A percentile compares a stretch with the other conserved stretches of the same genome.
These are phyloP conservation scores for Allium sativum DNA, from an alignment of 106 monocot genomes.

Conservation along the genomic window DNA sequence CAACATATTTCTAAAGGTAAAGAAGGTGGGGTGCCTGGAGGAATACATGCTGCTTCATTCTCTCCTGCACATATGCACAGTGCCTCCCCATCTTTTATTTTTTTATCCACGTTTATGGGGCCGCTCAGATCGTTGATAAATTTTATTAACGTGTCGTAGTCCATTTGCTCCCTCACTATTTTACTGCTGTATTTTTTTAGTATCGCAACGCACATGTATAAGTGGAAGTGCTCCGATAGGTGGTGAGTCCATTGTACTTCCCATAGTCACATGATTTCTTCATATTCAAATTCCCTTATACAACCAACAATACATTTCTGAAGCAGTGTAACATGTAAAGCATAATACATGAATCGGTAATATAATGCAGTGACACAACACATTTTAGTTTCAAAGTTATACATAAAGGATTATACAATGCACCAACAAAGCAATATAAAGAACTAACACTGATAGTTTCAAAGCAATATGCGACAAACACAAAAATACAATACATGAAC, in stretches of 20 bases:
- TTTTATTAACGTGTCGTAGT: constrained; percentile 80
- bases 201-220: constrained; percentile 83
- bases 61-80: background rate
- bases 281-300: constrained; percentile 72
- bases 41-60: background rate
- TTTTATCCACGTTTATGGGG: constrained; percentile 44
- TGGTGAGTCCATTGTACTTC: constrained; percentile 88
- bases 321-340: no score
- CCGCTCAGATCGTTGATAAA: constrained; percentile 91
- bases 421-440: no score
- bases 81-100: constrained; percentile 23
- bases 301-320: no score
- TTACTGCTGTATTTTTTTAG: constrained; percentile 53
- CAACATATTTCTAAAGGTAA: no score
- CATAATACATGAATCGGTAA: no score
- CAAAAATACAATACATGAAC: no score
- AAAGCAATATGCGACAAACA: no score
- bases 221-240: constrained; percentile 78
- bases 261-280: constrained; percentile 59
- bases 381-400: no score
- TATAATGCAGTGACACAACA: no score
- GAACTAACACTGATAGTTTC: no score
- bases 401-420: no score
- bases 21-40: no score
- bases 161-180: constrained; percentile 77